A percentile compares a stretch with the other conserved stretches of the same genome.
phyloP scores from a whole-genome alignment of 805 yeast genomes.

The Teunomyces panamensis region DNA sequence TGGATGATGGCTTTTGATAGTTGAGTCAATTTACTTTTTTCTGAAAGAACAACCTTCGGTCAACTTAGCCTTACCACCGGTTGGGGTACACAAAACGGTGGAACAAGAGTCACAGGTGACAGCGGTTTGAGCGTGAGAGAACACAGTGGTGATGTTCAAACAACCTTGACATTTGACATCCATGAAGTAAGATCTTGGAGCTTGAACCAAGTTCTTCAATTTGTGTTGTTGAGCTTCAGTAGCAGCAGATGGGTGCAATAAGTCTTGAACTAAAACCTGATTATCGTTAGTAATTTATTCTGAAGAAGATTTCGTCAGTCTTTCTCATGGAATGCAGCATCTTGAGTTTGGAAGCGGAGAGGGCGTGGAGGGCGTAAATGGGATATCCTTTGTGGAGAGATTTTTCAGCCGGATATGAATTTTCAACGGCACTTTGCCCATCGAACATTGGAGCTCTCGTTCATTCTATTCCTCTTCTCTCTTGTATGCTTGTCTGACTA shows the following conservation, averaged over 20 bases:
- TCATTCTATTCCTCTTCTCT: neutral
- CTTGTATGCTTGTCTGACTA: neutral
- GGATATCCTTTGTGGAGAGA: no score
- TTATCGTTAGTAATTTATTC: slow-evolving; percentile 9
- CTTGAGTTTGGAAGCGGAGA: no score
- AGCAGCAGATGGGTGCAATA: slow-evolving; percentile 96
- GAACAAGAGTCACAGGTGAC: slow-evolving; percentile 99
- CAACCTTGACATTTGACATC: slow-evolving; percentile 99
- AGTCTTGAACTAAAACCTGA: slow-evolving; percentile 97
- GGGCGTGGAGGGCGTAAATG: no score
- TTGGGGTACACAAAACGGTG: slow-evolving; percentile 96
- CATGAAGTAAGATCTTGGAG: slow-evolving; percentile 99
- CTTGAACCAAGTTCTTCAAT: slow-evolving; percentile 93
- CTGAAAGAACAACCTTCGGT: slow-evolving; percentile 99
- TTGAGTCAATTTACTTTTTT: slow-evolving; percentile 68
- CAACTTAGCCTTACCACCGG: slow-evolving; percentile 99
- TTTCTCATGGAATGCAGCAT: no score
- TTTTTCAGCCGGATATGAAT: no score
- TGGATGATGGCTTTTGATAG: neutral
- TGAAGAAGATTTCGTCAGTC: no score
- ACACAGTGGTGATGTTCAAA: slow-evolving; percentile 97
- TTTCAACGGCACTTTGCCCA: no score
- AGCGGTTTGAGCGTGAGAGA: slow-evolving; percentile 99
- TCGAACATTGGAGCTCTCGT: neutral
- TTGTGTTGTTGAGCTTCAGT: slow-evolving; percentile 97